Conservation (phyloP, 2,329 filamentous ascomycete species). For the Botrytis fabae region DNA sequence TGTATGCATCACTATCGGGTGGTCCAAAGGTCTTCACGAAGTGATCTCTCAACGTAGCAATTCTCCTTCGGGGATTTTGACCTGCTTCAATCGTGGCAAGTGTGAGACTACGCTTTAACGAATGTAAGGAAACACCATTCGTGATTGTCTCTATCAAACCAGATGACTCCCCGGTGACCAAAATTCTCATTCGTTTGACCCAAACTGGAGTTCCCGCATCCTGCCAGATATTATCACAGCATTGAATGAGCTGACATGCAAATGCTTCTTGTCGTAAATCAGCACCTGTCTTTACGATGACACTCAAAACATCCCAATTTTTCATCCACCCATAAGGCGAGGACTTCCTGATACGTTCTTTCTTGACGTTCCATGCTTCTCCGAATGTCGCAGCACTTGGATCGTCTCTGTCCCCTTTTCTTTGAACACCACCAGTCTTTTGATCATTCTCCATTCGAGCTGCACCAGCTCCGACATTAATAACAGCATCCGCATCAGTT, state of each 20-base stretch:
- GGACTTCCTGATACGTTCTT: constrained; percentile 78
- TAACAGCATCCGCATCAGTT: constrained; percentile 44
- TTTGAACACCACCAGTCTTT: constrained; percentile 79
- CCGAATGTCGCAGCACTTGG: constrained; percentile 84
- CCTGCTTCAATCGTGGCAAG: constrained; percentile 72
- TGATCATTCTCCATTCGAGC: constrained; percentile 88
- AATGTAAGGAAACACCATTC: constrained; percentile 84
- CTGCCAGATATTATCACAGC: constrained; percentile 79
- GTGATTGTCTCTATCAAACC: constrained; percentile 86
- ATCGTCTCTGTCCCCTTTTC: constrained; percentile 80
- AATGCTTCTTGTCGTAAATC: constrained; percentile 84
- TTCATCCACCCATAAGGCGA: constrained; percentile 88
- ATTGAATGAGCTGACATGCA: constrained; percentile 79
- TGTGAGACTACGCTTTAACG: constrained; percentile 78
- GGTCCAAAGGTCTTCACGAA: constrained; percentile 78
- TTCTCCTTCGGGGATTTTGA: constrained; percentile 70
- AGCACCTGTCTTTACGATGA: constrained; percentile 84
- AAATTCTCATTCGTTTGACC: constrained; percentile 84
- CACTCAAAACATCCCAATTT: constrained; percentile 84
- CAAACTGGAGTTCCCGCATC: constrained; percentile 76
- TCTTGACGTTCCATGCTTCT: constrained; percentile 82
- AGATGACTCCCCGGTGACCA: constrained; percentile 82
- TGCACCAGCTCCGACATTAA: constrained; percentile 70
- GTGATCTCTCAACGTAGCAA: constrained; percentile 79
- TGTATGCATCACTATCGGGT: constrained; percentile 67